Base-by-base conservation (phyloP, 345 rosid genomes). In the Abelmoschus esculentus region DNA sequence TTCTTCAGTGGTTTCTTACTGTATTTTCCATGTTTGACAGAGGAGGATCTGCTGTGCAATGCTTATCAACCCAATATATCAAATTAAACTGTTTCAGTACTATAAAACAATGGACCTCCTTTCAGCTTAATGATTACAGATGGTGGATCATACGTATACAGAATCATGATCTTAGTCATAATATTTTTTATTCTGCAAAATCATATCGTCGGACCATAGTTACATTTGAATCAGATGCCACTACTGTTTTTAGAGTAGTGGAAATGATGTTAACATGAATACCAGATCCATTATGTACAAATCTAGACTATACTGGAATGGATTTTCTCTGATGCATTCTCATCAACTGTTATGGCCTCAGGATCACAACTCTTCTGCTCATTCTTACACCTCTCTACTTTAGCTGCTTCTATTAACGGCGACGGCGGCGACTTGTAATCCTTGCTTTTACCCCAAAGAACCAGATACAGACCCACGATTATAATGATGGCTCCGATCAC, bases 371-470 rank as follows among this genome's bases (percentile, higher is more conserved):
- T 73, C 46, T 71, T 79, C 26, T 22, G 26, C 26, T 22, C 26
- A 22, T 22, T 22, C 26, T 22, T 22, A 22, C 26, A 22, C 26
- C 26, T 22, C 26, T 22, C 26, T 22, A 22, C 26, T 22, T 22
- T 22, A 22, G 26, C 26, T 22, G 26, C 26, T 22, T 22, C 67
- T 61, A 74, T 47, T 17, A 18, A 31, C 13, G 70, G 60, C 6
- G 83, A 22, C 44, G 73, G 36, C 49, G 75, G 28, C 19, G 76
- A 68, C 26, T 71, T 2, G 57, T 87, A 57, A 78, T 93, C 97
- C 75, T 93, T 89, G 76, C 83, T 74, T 79, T 93, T 90, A 3
- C 97, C 96, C 97, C 98, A 93, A 6, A 90, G 79, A n/a, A 93
- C 96, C 19, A 90, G 85, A 77, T 86, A 90, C 3, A 93, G 66